Base-by-base conservation (phyloP, 2,329 filamentous ascomycete species). In the Epichloe hybrida region DNA sequence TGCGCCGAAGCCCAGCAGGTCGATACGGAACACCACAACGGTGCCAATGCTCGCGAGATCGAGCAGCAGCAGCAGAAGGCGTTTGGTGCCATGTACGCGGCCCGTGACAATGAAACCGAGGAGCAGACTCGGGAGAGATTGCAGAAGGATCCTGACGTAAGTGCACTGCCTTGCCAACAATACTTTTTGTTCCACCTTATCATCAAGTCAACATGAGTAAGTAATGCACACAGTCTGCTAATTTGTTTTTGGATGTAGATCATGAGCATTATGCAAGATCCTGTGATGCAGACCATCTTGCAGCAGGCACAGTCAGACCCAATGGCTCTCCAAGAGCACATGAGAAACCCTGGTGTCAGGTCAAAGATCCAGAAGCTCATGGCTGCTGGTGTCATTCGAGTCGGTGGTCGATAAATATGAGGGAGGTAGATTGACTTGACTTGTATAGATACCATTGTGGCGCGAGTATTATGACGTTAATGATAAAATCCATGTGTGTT, bases 251-350 rank as follows among this genome's bases (percentile, higher is more conserved):
- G 31, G 11, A 21, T 41, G 40, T 59, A 75, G 83, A 95, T 97
- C 66, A 87, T 94, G 79, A 70, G 75, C 55, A 91, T 96, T 63
- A 86, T 97, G 71, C 84, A 90, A 68, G 93, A 98, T 64, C 93
- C 93, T 15, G 84, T 98, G 64, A 97, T 98, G 91, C 89, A 98
- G 72, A 86, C 85, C 58, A 96, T 96, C 58, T 80, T 97, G 51
- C 90, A 97, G 68, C 93, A 98, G 72, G 93, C 93, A 44, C 95
- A 97, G 76, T 82, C 81, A 50, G 87, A 98, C 62, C 93, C 93
- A 17, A 85, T 85, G 46, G 93, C 93, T 44, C 79, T 98, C 55
- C 85, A 94, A 66, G 91, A 98, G 68, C 94, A 98, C 70, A 95
- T 98, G 87, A 87, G 83, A 74, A 98, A 97, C 73, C 80, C 88